Percentiles rank a stretch among this genome's conserved stretches.
phyloP scores from a whole-genome alignment of 2,329 filamentous ascomycete species.

The Leptographium radiaticola region DNA sequence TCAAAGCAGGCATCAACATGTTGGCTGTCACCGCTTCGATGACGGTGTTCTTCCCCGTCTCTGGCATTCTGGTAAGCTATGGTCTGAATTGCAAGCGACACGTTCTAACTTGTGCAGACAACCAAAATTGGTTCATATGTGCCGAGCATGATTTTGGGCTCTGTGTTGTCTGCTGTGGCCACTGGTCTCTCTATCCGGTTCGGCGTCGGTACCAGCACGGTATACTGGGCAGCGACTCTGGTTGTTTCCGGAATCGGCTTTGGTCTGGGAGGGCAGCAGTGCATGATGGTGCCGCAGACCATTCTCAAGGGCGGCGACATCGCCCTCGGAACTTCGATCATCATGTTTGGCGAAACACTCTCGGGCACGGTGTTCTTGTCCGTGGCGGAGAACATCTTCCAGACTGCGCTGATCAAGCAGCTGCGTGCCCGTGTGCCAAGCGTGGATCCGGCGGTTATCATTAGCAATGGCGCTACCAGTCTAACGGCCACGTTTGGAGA shows the following conservation, averaged over 20 bases:
- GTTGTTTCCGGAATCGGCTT: slow-evolving; percentile 47
- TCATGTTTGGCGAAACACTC: slow-evolving; percentile 45
- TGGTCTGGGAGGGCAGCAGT: slow-evolving; percentile 45
- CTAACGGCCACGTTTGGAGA: no score
- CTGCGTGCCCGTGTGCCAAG: no score
- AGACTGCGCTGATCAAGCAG: no score
- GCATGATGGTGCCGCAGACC: slow-evolving; percentile 42
- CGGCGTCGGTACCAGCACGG: slow-evolving; percentile 28
- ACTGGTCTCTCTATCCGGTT: slow-evolving; percentile 46
- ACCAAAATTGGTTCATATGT: slow-evolving; percentile 41
- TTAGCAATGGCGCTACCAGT: no score
- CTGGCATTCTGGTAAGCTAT: slow-evolving; percentile 17
- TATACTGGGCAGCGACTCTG: slow-evolving; percentile 47
- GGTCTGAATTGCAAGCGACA: slow-evolving; percentile 19
- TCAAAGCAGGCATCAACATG: slow-evolving; percentile 43
- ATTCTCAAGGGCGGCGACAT: slow-evolving; percentile 39
- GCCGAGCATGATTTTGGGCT: slow-evolving; percentile 39
- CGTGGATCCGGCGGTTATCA: no score
- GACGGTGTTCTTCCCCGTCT: slow-evolving; percentile 28
- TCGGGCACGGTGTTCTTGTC: slow-evolving; percentile 42
- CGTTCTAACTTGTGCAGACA: slow-evolving; percentile 13
- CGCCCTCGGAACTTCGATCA: slow-evolving; percentile 39
- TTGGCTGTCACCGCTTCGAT: slow-evolving; percentile 43
- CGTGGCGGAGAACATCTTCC: slow-evolving; percentile 27
- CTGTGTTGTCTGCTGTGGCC: slow-evolving; percentile 36